Conservation (phyloP, 2,329 filamentous ascomycete species). For the Penicillium vulpinum region DNA sequence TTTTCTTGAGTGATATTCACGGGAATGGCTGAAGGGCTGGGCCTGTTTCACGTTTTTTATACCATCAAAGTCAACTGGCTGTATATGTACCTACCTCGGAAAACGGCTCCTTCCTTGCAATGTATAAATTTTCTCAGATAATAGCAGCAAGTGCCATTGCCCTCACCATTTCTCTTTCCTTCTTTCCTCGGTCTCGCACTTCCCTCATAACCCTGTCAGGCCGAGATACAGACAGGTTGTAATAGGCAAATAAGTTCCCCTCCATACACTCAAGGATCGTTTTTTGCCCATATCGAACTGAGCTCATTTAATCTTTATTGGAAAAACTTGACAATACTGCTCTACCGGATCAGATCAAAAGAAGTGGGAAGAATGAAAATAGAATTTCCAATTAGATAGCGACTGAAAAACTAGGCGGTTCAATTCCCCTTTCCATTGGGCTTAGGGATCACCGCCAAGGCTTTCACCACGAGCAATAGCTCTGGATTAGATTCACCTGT, state of each 20-base stretch:
- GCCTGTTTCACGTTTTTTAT: neutral
- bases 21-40: neutral
- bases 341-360: neutral
- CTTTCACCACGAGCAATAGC: neutral
- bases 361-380: neutral
- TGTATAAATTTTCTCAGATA: too few species aligned
- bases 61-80: neutral
- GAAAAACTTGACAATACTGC: neutral
- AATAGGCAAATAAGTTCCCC: too few species aligned
- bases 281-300: too few species aligned
- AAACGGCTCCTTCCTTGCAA: too few species aligned
- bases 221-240: too few species aligned
- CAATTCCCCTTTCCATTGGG: neutral
- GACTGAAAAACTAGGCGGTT: neutral
- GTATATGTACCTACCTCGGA: too few species aligned
- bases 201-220: neutral
- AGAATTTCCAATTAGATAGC: neutral
- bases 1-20: neutral
- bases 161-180: too few species aligned
- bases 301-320: too few species aligned
- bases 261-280: too few species aligned
- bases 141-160: too few species aligned
- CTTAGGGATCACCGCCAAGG: neutral
- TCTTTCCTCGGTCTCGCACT: too few species aligned
- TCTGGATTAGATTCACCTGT: neutral